Evolutionary conservation across 2,329 filamentous ascomycete genomes (phyloP), one percentile per base, ranked within the genome.

Genomic region (Colletotrichum eremochloae): DNA sequence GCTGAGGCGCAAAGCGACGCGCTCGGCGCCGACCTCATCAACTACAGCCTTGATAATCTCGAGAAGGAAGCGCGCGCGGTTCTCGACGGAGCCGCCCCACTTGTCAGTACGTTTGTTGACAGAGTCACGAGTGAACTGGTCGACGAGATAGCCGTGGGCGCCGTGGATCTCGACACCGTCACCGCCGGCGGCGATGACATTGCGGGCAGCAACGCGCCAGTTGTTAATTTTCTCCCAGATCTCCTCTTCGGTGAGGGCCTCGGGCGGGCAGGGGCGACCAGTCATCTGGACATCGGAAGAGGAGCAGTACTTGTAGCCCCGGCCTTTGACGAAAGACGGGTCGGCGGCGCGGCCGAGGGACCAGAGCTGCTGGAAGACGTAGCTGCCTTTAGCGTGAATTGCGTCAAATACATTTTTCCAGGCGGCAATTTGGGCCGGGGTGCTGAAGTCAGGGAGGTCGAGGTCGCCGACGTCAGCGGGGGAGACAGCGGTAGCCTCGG

Each of bases 171-270:
- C 92, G 67, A 94, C 87, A 14, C 87, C 88, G 56, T 74, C 72
- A 46, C 72, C 72, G n/a, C 72, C 72, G 52, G 72, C 72, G 63
- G 85, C 83, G 7, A 92, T 77, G 1, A 91, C 85, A 24, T 86
- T 80, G 71, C 84, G 82, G 1, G 83, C 80, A 3, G 83, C 82
- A 1, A 82, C 84, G 3, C 84, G 85, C 81, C 85, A 93, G 0
- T 86, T 86, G 12, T 79, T 79, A 80, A 92, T 92, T 75, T 91
- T 83, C 6, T 85, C 79, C 71, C 88, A 83, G 68, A 93, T 93
- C 44, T 92, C 90, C 2, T 85, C 80, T 40, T 86, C 81, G 0
- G 87, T 71, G 9, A 66, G 63, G 36, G 67, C 40, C 9, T 73
- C 71, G 6, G 71, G 71, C 20, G 60, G 50, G 50, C 65, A 60